Base-by-base conservation (phyloP, 768 basidiomycete species). In the Termitomyces eurrhizus region DNA sequence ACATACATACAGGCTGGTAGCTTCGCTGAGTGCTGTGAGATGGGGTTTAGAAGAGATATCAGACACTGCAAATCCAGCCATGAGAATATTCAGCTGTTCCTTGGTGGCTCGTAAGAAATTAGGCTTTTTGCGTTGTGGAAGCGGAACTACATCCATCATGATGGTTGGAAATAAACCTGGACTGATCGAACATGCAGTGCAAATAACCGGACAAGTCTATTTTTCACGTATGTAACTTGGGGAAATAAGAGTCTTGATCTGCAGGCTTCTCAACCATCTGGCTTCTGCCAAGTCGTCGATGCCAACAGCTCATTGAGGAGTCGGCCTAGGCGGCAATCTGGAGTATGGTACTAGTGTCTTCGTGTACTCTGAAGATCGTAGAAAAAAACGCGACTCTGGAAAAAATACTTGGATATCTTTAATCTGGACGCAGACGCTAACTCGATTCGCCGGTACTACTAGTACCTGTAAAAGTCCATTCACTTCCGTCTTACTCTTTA, bases 1-100 rank as follows among this genome's bases (percentile, higher is more conserved):
- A 42, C 49, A 58, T 33, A 68, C 75, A 64, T 70, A 76, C 76
- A 77, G 67, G 57, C 70, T 70, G n/a, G 70, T 73, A 50, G 72
- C 65, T 13, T 66, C 63, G 59, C 68, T 68, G 41, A 78, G 62
- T 18, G 60, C 64, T 29, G 64, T 57, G n/a, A 71, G 52, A 44
- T 71, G 65, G n/a, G 66, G 58, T 6, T 64, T 53, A 29, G 67
- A 63, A n/a, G 68, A 57, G 9, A 54, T 29, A n/a, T 65, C 54
- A 11, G 73, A 71, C 8, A 62, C 36, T 8, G 63, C 60, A 52
- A 66, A 75, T 3, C 68, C 71, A 24, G 63, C 64, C 58, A 65
- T 69, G 51, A 76, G 72, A 16, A 72, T 56, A 6, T 57, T 48
- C 4, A 66, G 60, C 55, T 76, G 75, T 2, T 64, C 60, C 32